Conservation (phyloP, 257 asterid genomes). For the Solanum sitiens region DNA sequence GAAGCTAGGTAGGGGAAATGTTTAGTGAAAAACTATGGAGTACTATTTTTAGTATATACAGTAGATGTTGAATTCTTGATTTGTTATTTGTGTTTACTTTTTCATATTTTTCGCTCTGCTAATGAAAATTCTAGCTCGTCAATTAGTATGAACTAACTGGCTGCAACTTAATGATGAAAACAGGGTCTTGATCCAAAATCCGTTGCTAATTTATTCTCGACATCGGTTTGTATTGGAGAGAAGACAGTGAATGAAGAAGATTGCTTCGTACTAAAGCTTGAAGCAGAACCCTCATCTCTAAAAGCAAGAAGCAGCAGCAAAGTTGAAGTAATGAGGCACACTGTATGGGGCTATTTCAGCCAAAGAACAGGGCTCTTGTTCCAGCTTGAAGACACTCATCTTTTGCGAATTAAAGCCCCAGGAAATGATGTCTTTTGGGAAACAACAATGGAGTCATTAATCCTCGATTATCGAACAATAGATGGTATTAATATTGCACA, state of each 20-base stretch:
- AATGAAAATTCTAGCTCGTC: background rate
- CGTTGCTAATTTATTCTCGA: slow-evolving; percentile 23
- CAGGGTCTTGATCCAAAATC: slow-evolving; percentile 34
- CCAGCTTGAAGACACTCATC: slow-evolving; percentile 27
- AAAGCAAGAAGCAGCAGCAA: slow-evolving; percentile 20
- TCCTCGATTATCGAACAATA: slow-evolving; percentile 23
- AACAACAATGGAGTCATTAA: slow-evolving; percentile 5
- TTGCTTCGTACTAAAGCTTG: slow-evolving; percentile 30
- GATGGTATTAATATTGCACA: slow-evolving; percentile 36
- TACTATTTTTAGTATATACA: background rate
- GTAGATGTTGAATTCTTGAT: background rate
- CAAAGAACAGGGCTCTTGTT: slow-evolving; percentile 28
- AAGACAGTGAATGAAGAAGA: slow-evolving; percentile 22
- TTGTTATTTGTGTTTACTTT: background rate
- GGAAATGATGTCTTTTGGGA: slow-evolving; percentile 1
- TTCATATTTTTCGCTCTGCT: background rate
- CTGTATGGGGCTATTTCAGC: slow-evolving; percentile 6
- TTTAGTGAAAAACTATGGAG: background rate
- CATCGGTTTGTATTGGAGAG: slow-evolving; percentile 31
- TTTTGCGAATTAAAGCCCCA: slow-evolving; percentile 8
- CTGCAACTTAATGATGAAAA: background rate
- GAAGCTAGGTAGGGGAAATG: background rate
- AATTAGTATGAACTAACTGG: background rate
- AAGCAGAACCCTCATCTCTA: slow-evolving; percentile 8
- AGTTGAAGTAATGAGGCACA: slow-evolving; percentile 27